These are phyloP conservation scores for Fonsecaea multimorphosa DNA, from an alignment of 2,329 filamentous ascomycete genomes.

Conservation along the genomic window DNA sequence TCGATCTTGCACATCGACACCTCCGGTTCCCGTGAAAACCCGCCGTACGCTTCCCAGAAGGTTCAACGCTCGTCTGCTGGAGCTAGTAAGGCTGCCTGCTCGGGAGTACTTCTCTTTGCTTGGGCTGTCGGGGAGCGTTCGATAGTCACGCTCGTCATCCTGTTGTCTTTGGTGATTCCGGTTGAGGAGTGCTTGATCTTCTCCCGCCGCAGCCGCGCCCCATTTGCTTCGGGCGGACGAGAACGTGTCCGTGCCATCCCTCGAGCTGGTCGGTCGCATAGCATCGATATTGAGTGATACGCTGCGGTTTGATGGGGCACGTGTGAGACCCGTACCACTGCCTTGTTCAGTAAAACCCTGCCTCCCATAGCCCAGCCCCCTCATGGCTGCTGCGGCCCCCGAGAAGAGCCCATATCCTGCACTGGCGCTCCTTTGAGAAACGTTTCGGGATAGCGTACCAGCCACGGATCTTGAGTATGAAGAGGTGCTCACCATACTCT, in stretches of 20 bases:
- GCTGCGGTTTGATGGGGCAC: conserved; percentile 38
- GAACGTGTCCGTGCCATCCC: conserved; percentile 29
- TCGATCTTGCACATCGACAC: conserved; percentile 42
- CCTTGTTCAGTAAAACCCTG: conserved; percentile 10
- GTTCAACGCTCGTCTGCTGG: conserved; percentile 64
- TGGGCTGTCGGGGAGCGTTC: conserved; percentile 34
- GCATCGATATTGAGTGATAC: conserved; percentile 34
- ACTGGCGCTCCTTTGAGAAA: conserved; percentile 38
- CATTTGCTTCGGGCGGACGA: conserved; percentile 30
- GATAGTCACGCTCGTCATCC: conserved; percentile 28
- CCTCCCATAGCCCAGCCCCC: conserved; percentile 26
- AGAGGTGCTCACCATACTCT: conserved; percentile 42
- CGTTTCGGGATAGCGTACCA: conserved; percentile 44
- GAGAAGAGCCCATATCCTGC: conserved; percentile 38
- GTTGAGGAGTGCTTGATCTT: conserved; percentile 33
- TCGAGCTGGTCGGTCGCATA: conserved; percentile 1
- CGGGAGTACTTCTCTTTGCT: conserved; percentile 44
- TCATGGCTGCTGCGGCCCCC: conserved; percentile 39
- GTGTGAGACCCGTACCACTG: conserved; percentile 17
- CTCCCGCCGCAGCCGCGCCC: conserved; percentile 22
- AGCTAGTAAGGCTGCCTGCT: conserved; percentile 62
- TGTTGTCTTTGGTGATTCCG: conserved; percentile 26
- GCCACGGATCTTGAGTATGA: conserved; percentile 42
- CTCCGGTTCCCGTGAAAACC: conserved; percentile 59
- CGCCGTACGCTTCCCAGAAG: conserved; percentile 73